These are phyloP conservation scores for Angomonas deanei DNA, from an alignment of 208 protist genomes.

Conservation along the genomic window DNA sequence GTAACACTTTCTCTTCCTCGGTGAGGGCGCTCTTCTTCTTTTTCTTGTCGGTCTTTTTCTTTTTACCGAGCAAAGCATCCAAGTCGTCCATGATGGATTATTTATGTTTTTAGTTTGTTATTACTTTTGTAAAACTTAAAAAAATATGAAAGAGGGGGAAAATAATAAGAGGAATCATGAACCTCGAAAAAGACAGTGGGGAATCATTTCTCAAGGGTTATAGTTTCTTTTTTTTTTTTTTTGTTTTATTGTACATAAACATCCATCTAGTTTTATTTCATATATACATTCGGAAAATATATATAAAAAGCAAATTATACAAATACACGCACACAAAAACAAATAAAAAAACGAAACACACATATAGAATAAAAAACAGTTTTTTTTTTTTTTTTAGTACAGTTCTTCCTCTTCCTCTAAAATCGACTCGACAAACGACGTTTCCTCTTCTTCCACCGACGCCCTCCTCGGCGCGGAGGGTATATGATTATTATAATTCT, in stretches of 20 bases:
- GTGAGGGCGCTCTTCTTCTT: not conserved
- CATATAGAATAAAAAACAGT: not conserved
- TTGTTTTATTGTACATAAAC: not conserved
- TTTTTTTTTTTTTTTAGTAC: not conserved
- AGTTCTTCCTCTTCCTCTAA: not conserved
- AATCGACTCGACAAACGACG: not conserved
- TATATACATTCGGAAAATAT: not conserved
- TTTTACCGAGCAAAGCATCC: not conserved
- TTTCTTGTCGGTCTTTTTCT: constrained; percentile 2
- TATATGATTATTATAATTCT: not conserved
- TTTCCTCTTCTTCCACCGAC: not conserved
- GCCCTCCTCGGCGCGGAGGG: not conserved
- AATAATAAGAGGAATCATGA: constrained; percentile 10
- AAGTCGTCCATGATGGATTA: not conserved
- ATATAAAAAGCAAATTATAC: not conserved
- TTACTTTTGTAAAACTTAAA: not conserved
- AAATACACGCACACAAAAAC: not conserved
- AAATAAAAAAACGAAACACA: not conserved
- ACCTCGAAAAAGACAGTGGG: no score
- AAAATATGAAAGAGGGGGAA: not conserved
- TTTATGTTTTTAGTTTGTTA: constrained; percentile 3
- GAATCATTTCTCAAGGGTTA: no score
- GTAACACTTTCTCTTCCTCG: not conserved
- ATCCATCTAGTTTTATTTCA: not conserved
- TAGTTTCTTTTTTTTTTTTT: constrained; percentile 3